These are phyloP conservation scores for Chalciporus chontae DNA, from an alignment of 768 basidiomycete species.

Conservation along the genomic window DNA sequence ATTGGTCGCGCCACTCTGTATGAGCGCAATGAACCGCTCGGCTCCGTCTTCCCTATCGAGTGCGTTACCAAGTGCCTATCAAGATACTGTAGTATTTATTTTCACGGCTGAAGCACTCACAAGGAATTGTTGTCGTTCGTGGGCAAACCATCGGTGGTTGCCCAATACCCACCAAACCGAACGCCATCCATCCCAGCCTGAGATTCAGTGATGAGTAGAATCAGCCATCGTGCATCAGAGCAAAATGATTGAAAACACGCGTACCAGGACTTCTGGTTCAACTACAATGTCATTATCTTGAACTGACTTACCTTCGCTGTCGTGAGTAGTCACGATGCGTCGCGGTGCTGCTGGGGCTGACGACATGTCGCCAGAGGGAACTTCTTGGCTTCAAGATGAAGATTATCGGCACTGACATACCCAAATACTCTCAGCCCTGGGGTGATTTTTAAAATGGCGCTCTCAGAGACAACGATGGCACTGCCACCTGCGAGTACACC, in stretches of 20 bases:
- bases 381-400: no score
- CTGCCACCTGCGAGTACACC: no score
- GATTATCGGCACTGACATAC: no score
- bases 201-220: background rate
- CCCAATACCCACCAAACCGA: constrained; percentile 35
- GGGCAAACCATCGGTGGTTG: constrained; percentile 45
- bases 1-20: no score
- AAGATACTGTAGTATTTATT: no score
- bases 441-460: no score
- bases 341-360: constrained; percentile 37
- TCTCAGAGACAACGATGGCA: no score
- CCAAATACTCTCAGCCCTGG: no score
- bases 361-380: background rate
- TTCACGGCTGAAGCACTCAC: constrained; percentile 24
- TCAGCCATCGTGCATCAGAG: background rate
- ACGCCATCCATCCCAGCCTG: constrained; percentile 10
- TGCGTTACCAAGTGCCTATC: no score
- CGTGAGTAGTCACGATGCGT: constrained; percentile 51
- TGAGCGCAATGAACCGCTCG: no score
- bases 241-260: no score
- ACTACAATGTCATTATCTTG: constrained; percentile 37
- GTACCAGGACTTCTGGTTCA: constrained; percentile 12
- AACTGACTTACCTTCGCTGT: constrained; percentile 38
- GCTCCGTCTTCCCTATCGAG: no score
- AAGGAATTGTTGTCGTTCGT: constrained; percentile 51